Evolutionary conservation across 2,329 filamentous ascomycete genomes (phyloP).

Genomic region (Purpureocillium takamizusanense): DNA sequence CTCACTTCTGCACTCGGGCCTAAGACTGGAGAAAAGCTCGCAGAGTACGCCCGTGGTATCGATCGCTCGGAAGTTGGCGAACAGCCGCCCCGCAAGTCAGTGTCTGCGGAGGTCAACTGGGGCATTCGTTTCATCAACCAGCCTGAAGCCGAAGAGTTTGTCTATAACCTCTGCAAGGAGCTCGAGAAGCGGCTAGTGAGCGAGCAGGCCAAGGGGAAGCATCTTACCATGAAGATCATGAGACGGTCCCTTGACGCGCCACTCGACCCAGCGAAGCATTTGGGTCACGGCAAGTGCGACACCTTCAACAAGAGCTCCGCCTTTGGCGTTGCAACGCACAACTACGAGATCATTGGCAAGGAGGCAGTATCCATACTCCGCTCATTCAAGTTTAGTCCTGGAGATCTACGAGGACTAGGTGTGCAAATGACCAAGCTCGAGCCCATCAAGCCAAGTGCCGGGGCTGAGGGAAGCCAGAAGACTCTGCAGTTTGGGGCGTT

Average conservation of each 20-base stretch:
- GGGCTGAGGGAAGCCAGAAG: conserved; percentile 66
- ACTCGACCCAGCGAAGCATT: conserved; percentile 81
- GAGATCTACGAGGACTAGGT: conserved; percentile 86
- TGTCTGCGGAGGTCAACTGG: conserved; percentile 97
- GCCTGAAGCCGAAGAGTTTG: conserved; percentile 87
- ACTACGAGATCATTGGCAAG: conserved; percentile 59
- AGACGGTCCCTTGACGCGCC: conserved; percentile 77
- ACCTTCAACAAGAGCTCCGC: conserved; percentile 80
- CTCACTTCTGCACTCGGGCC: conserved; percentile 69
- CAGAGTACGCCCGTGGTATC: conserved; percentile 83
- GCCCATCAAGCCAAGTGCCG: conserved; percentile 55
- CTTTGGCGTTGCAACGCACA: conserved; percentile 79
- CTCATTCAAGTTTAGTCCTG: conserved; percentile 75
- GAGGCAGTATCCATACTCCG: conserved; percentile 80
- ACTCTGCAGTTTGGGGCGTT: conserved; percentile 63
- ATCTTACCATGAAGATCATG: conserved; percentile 94
- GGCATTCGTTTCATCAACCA: conserved; percentile 91
- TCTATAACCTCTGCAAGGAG: conserved; percentile 76
- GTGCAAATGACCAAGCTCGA: conserved; percentile 92
- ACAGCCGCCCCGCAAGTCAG: conserved; percentile 78
- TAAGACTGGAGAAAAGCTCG: conserved; percentile 86
- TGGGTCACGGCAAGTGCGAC: conserved; percentile 93
- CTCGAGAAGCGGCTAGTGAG: conserved; percentile 71
- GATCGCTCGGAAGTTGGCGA: conserved; percentile 81
- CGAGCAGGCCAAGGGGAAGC: conserved; percentile 77